Evolutionary conservation across 345 rosid genomes (phyloP).

Genomic region (Pistacia integerrima): DNA sequence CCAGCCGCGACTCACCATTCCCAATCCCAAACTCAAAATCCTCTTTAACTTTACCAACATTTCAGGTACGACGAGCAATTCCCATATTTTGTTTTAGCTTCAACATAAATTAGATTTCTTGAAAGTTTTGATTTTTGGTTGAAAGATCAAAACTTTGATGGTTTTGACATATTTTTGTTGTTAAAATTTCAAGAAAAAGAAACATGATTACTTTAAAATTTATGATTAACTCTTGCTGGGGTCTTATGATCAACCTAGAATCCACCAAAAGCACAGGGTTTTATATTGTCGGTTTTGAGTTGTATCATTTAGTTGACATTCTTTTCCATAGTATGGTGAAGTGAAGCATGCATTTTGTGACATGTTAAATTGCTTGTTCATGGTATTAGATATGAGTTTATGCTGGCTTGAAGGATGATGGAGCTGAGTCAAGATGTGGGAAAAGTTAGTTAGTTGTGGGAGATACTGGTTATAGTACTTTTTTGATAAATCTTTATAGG

Average conservation of each 20-base stretch:
- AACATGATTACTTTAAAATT: neutral
- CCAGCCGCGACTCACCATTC: slow-evolving; percentile 25
- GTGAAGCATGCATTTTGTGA: neutral
- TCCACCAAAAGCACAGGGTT: neutral
- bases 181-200: neutral
- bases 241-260: neutral
- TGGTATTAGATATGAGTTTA: neutral
- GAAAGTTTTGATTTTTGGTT: neutral
- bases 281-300: neutral
- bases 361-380: neutral
- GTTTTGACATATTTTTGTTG: slow-evolving; percentile 1
- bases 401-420: slow-evolving; percentile 12
- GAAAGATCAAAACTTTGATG: neutral
- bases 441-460: slow-evolving; percentile 42
- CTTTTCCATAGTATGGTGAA: neutral
- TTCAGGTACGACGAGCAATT: slow-evolving; percentile 10
- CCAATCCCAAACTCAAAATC: neutral
- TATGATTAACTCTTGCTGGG: neutral
- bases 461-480: slow-evolving; percentile 38
- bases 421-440: slow-evolving; percentile 31
- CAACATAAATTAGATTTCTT: neutral
- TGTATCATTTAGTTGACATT: neutral
- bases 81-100: neutral
- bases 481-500: slow-evolving; percentile 40
- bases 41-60: neutral